phyloP scores from a whole-genome alignment of 148 eudicot genomes.

The Amaranthus palmeri region DNA sequence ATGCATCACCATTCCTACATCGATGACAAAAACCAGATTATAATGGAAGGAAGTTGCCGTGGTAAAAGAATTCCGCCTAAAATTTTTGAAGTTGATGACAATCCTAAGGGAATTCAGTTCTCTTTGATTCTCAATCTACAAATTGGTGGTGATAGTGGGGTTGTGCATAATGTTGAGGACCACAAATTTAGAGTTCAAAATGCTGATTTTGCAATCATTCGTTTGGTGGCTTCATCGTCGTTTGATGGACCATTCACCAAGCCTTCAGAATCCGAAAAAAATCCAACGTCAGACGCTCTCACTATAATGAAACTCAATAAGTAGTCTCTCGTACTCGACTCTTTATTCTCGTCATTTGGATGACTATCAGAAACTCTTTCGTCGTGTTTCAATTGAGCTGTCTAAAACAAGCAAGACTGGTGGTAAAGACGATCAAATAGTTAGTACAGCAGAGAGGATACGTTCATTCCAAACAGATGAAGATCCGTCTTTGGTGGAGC shows the following conservation, averaged over 20 bases:
- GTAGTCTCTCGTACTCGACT: slow-evolving; percentile 46
- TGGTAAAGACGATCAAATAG: slow-evolving; percentile 3
- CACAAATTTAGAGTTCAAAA: slow-evolving; percentile 57
- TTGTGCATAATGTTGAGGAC: slow-evolving; percentile 37
- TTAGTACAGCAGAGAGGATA: slow-evolving; percentile 65
- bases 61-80: slow-evolving; percentile 5
- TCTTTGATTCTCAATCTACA: slow-evolving; percentile 58
- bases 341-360: slow-evolving; percentile 66
- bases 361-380: slow-evolving; percentile 78
- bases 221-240: slow-evolving; percentile 66
- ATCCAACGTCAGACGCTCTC: slow-evolving; percentile 49
- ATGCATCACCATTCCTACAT: slow-evolving; percentile 48
- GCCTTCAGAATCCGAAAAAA: slow-evolving; percentile 55
- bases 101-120: slow-evolving; percentile 63
- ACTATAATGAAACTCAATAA: slow-evolving; percentile 37
- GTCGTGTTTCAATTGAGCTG: slow-evolving; percentile 68
- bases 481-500: slow-evolving; percentile 89
- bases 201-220: slow-evolving; percentile 67
- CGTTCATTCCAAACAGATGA: slow-evolving; percentile 63
- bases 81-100: slow-evolving; percentile 7
- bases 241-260: slow-evolving; percentile 70
- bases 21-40: slow-evolving; percentile 53
- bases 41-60: slow-evolving; percentile 77
- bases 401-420: slow-evolving; percentile 40
- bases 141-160: slow-evolving; percentile 42